Evolutionary conservation across 805 yeast genomes (phyloP), one percentile per base, ranked within the genome.

Genomic region (Kregervanrija pseudodelftensis): DNA sequence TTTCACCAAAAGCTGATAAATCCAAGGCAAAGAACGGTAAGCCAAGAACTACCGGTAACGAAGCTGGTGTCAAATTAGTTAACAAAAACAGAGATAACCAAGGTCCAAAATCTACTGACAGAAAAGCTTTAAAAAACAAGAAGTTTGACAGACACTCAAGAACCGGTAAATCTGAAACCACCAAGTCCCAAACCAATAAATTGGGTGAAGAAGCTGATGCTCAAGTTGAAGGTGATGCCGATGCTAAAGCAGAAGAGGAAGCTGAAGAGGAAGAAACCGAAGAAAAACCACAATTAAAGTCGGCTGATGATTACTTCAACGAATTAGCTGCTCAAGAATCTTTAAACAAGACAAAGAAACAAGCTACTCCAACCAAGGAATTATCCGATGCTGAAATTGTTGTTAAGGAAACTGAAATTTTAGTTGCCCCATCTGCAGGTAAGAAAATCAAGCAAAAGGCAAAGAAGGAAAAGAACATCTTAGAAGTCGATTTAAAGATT

Each of bases 221-320:
- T 33, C 67, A 63, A 50, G 41, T 57, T 41, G 64, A 61, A 51
- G 67, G 52, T 46, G 84, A 72, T 55, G 85, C 77, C 56, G 88
- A 80, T 51, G 85, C 77, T 54, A 85, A 76, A 49, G 64, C 48
- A 37, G 67, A 56, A 47, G 67, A 59, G 50, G 70, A 62, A 42
- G 71, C 64, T 43, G 67, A 56, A 37, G 72, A 57, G 33, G 68
- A 54, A 32, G 74, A 65, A 49, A 73, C 58, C 39, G 67, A 51
- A 44, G 69, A 62, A 44, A 74, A 63, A 48, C 74, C 74, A 53
- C 76, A 73, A 52, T 67, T 68, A 64, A 80, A 79, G 73, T 83
- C 96, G 48, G 80, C 86, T 61, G 88, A 82, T 60, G 95, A 89
- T 61, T 91, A 85, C 83, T 79, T 88, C 66, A 80, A 80, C 59